A percentile compares a stretch with the other conserved stretches of the same genome.
Conservation (phyloP, 371 early-diverging fungal species). For the Mortierella sp. region DNA sequence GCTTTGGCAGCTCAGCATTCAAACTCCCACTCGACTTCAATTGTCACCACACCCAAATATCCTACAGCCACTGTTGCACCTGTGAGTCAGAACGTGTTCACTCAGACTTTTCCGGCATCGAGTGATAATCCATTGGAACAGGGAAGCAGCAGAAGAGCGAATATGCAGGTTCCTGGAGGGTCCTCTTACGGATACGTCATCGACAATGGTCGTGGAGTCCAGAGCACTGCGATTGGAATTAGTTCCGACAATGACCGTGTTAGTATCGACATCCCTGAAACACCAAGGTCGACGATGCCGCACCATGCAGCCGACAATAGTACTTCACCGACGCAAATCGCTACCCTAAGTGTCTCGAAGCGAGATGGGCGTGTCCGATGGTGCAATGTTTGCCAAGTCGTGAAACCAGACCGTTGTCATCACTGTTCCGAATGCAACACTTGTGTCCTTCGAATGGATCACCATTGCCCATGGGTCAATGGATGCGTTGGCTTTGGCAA, state of each 20-base stretch:
- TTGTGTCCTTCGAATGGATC: constrained; percentile 83
- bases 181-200: background rate
- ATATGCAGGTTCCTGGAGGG: background rate
- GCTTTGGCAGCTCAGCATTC: constrained; percentile 9
- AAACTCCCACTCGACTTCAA: constrained; percentile 7
- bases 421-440: constrained; percentile 91
- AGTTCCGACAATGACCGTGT: background rate
- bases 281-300: background rate
- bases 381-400: constrained; percentile 63
- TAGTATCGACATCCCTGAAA: constrained; percentile 4
- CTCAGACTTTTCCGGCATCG: too few relatives aligned
- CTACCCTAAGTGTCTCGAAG: constrained; percentile 57
- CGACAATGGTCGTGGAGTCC: constrained; percentile 1
- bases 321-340: constrained; percentile 24
- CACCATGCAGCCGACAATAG: constrained; percentile 4
- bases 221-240: background rate
- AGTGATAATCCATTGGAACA: background rate
- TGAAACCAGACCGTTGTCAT: constrained; percentile 91
- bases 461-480: constrained; percentile 75
- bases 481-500: constrained; percentile 85
- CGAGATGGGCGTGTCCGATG: constrained; percentile 63
- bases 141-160: background rate
- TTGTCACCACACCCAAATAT: constrained; percentile 18
- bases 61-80: constrained; percentile 18
- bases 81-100: background rate